These are phyloP conservation scores for Helianthus tuberosus DNA, from an alignment of 129 eudicot genomes.

Conservation along the genomic window DNA sequence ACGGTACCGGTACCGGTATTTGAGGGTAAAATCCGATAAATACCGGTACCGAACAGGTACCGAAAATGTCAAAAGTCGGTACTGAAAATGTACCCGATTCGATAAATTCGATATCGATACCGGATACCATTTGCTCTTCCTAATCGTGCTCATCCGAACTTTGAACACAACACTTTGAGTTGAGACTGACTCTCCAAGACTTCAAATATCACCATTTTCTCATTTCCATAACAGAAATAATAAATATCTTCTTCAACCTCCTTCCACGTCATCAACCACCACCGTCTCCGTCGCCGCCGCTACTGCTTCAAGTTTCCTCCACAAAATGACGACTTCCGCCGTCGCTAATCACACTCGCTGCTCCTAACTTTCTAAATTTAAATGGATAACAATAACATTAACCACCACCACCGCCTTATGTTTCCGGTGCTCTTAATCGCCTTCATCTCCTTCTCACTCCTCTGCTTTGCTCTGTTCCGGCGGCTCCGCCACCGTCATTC, in stretches of 20 bases:
- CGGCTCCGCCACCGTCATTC: constrained; percentile 6
- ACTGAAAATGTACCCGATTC: too few species aligned
- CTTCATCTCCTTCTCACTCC: constrained; percentile 33
- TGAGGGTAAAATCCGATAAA: too few species aligned
- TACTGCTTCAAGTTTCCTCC: neutral
- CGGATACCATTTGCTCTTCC: too few species aligned
- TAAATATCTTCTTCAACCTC: constrained; percentile 2
- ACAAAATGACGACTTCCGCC: constrained; percentile 1
- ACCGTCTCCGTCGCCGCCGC: neutral
- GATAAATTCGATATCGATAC: too few species aligned
- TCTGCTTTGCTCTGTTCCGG: constrained; percentile 45
- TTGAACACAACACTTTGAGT: constrained; percentile 1
- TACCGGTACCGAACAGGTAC: too few species aligned
- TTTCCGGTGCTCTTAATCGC: constrained; percentile 31
- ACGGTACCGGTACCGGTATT: too few species aligned
- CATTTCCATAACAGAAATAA: too few species aligned
- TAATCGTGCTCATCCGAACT: neutral
- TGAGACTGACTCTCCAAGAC: neutral
- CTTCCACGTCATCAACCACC: neutral
- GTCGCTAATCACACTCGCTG: neutral
- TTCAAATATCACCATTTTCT: too few species aligned
- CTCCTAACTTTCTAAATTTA: neutral
- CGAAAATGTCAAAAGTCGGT: too few species aligned
- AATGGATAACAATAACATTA: constrained; percentile 1
- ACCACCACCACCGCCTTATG: constrained; percentile 7